Base-by-base conservation (phyloP, 805 yeast species). In the Lachancea nothofagi region DNA sequence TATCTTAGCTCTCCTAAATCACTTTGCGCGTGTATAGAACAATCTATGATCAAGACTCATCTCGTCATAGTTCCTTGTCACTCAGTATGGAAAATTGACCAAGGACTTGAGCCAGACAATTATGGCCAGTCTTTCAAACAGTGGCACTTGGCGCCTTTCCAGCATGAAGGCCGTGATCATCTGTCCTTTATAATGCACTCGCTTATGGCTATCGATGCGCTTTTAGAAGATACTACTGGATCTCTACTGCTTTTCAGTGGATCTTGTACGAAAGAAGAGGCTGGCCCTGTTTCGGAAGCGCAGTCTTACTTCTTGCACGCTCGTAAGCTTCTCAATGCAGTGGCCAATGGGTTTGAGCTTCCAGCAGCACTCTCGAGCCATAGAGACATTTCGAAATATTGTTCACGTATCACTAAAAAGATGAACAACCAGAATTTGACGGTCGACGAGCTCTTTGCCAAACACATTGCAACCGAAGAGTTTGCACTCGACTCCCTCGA, bases 401-500 rank as follows among this genome's bases (percentile, higher is more conserved):
- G 40, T 47, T 1, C 4, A 3, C 17, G 2, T 1, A 13, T 36
- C 29, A 23, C 17, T 46, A 29, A 34, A 33, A 21, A 37, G 9
- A 27, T 50, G 38, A 15, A 30, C 5, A 15, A 22, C 7, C 45
- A 41, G 17, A 28, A 29, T 9, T 31, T 48, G 6, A 36, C 45
- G 4, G 26, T 48, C 8, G 45, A 48, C 14, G 51, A 43, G n/a
- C 25, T 54, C 29, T 46, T 50, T 31, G 34, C 35, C 15, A 27
- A 39, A 4, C 47, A 54, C 20, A 59, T 80, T 0, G 44, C 66
- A 5, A 61, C 78, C 1, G 95, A 85, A 52, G 89, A 82, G 48
- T 80, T 59, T 55, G 87, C 95, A 0, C 62, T 86, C 28, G 95
- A 85, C 57, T 83, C 93, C 1, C 80, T 80, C 54, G 94, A 85